phyloP scores from a whole-genome alignment of 129 eudicot genomes.

The Tagetes patula region DNA sequence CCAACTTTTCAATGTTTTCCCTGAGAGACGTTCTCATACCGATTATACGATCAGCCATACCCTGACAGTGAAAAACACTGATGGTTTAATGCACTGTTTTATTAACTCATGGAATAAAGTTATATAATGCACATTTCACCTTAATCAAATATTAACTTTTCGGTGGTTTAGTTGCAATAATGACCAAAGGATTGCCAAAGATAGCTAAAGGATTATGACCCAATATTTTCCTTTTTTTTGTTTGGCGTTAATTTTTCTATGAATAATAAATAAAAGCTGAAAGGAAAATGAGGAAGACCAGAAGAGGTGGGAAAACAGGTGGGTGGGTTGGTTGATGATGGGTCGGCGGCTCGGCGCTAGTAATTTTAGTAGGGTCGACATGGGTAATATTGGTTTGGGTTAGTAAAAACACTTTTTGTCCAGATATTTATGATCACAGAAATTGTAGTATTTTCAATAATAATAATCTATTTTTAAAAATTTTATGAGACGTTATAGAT shows the following conservation, averaged over 20 bases:
- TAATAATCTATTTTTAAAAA: background rate
- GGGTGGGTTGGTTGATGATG: background rate
- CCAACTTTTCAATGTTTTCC: slow-evolving; percentile 77
- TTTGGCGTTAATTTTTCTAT: background rate
- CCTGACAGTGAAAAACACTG: slow-evolving; percentile 35
- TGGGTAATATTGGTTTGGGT: background rate
- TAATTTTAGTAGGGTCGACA: background rate
- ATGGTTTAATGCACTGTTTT: background rate
- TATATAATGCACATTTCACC: background rate
- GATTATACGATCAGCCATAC: slow-evolving; percentile 96
- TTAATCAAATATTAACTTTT: background rate
- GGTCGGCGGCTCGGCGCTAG: background rate
- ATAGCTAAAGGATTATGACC: background rate
- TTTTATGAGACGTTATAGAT: background rate
- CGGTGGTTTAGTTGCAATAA: background rate
- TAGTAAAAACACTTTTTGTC: background rate
- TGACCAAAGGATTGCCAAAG: background rate
- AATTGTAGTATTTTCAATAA: background rate
- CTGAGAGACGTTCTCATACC: slow-evolving; percentile 88
- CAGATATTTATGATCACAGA: background rate
- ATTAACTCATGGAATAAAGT: background rate
- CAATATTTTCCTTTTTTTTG: background rate
- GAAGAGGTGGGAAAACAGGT: background rate
- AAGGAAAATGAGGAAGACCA: background rate
- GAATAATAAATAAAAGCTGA: background rate